Evolutionary conservation across 1,139 yeast species (phyloP), one percentile per base, ranked within the genome.

Genomic region (Pichia sp.): DNA sequence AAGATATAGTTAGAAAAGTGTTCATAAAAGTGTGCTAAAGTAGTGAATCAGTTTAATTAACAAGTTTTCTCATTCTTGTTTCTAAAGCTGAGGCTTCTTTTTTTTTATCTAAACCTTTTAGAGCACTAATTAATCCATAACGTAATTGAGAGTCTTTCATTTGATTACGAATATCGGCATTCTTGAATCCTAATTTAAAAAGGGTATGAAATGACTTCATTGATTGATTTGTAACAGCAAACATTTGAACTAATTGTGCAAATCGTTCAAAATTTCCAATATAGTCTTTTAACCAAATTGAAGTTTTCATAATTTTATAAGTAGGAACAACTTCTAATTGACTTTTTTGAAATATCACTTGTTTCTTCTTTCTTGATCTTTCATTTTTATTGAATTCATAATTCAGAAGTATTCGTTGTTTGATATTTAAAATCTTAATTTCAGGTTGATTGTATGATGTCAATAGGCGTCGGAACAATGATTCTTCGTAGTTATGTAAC

Each of bases 191-290:
- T 3, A 48, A 20, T 7, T 42, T 20, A 15, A 49, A 40, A 16
- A 51, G 38, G 11, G 37, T 6, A 12, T 32, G 15, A 23, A 43
- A 48, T 6, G 45, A 22, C 8, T 40, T 43, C 8, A n/a, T 38
- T 2, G 46, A 24, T 30, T 47, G 51, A 7, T 45, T 45, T 12
- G 47, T 45, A 5, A 30, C 16, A 5, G 51, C 49, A 42, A 50
- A 43, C 47, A 53, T 38, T 18, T 45, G 43, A 15, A 53, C 39
- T n/a, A 50, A 32, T 35, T 53, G 56, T n/a, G 52, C 44, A 40
- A 53, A 46, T 22, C 56, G 32, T 32, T 53, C 54, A 23, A 46
- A 44, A 23, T 34, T 46, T 4, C 39, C 39, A 4, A 48, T 37
- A 40, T 53, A 53, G 5, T 45, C 29, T 18, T 29, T 29, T 8